Base-by-base conservation (phyloP, 2,329 filamentous ascomycete genomes). In the Aureobasidium sp. region DNA sequence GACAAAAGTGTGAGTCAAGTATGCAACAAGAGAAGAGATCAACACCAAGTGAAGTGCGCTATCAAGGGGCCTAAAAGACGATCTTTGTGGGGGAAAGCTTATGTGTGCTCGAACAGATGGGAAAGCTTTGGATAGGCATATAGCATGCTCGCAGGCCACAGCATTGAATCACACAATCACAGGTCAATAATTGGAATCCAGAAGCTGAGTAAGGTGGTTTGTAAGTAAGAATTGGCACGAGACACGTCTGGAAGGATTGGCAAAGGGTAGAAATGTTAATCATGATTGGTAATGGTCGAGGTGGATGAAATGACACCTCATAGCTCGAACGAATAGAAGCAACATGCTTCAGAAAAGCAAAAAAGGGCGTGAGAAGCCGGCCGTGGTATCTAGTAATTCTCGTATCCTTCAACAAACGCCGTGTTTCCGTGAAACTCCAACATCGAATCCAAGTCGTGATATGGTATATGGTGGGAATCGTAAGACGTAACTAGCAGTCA, bases 321-420 rank as follows among this genome's bases (percentile, higher is more conserved):
- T 47, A 27, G 21, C 21, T 34, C 17, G 45, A 49, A 37, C n/a
- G n/a, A n/a, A 35, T 25, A 14, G 34, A 49, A 49, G 19, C 32
- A n/a, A 30, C 45, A 45, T 45, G 27, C 12, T 34, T 32, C 27
- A 21, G 17, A 34, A 49, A 49, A 49, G 21, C 45, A 38, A 39
- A 35, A 38, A 49, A 16, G 30, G 32, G 34, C 32, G 34, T 24
- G 30, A 48, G 44, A 48, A 37, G 19, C 45, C 45, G 45, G 45
- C 45, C 45, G 45, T 49, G 45, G 45, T 49, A 49, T 49, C 45
- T 49, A 49, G 25, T 38, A 49, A 49, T 39, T 49, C 34, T 49
- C 34, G 39, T 32, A 49, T 49, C 45, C 34, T 49, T 39, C 45
- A 49, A 49, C 37, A 52, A 52, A 52, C 37, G 37, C 49, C 39